These are phyloP conservation scores for Leccinum rimulosum DNA, from an alignment of 768 basidiomycete genomes.

Conservation along the genomic window DNA sequence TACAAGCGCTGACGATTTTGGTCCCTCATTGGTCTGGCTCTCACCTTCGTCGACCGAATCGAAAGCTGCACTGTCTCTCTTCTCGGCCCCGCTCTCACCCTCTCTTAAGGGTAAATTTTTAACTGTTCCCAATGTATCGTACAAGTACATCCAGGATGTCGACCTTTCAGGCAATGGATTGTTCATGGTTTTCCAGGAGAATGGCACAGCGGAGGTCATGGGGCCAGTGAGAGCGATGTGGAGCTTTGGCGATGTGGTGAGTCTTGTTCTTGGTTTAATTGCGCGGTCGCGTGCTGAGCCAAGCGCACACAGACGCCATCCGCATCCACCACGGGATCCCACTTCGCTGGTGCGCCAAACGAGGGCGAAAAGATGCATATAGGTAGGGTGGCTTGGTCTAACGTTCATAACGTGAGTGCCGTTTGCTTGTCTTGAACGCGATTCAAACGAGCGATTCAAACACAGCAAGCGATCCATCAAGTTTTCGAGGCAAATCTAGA, in stretches of 20 bases:
- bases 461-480: slow-evolving; percentile 53
- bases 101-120: slow-evolving; percentile 47
- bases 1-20: neutral
- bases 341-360: slow-evolving; percentile 58
- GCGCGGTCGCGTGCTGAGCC: neutral
- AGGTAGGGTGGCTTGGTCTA: slow-evolving; percentile 67
- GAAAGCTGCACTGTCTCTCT: slow-evolving; percentile 16
- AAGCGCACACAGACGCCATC: slow-evolving; percentile 38
- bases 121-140: slow-evolving; percentile 42
- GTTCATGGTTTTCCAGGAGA: slow-evolving; percentile 55
- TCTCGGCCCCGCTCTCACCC: slow-evolving; percentile 46
- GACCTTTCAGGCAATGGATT: slow-evolving; percentile 55
- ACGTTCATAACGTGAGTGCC: slow-evolving; percentile 46
- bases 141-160: slow-evolving; percentile 57
- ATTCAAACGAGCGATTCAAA: slow-evolving; percentile 1
- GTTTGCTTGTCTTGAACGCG: neutral
- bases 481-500: slow-evolving; percentile 49
- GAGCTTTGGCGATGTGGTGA: slow-evolving; percentile 57
- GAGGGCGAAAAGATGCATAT: slow-evolving; percentile 52
- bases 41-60: slow-evolving; percentile 18
- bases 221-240: slow-evolving; percentile 44
- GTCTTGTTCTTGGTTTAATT: slow-evolving; percentile 4
- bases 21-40: slow-evolving; percentile 36
- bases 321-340: slow-evolving; percentile 41
- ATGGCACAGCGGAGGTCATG: slow-evolving; percentile 58